Evolutionary conservation across 1,139 yeast species (phyloP), one percentile per base, ranked within the genome.

Genomic region (Yamadazyma kanchanaburiensis): DNA sequence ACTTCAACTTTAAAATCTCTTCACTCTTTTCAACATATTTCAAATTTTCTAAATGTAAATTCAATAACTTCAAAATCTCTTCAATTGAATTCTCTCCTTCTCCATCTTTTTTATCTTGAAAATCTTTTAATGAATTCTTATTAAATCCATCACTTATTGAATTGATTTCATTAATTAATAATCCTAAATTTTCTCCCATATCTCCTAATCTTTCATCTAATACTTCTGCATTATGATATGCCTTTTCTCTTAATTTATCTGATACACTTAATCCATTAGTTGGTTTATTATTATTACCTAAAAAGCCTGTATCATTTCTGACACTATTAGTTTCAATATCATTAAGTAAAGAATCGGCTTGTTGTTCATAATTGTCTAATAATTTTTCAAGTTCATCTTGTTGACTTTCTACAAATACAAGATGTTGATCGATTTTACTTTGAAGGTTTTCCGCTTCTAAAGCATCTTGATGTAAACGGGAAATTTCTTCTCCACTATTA

Each of bases 231-330:
- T 88, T 74, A 42, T 77, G 80, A 53, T 89, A 91, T 0, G 96
- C 95, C 49, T 83, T 84, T 50, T 84, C 94, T 47, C 98, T 79
- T 49, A 88, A 86, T 55, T 84, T 87, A 53, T 91, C 98, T 24
- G 74, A 65, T n/a, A 62, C 63, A 40, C 62, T 63, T 27, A 64
- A 51, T n/a, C 58, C 53, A 22, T 26, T 16, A 22, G 32, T 6
- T n/a, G 22, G 20, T 10, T 33, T 35, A 7, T 29, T 23, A 21
- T 38, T 43, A 15, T 35, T 33, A 18, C 35, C 28, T 13, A 32
- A 31, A 6, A 33, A 35, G 12, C 39, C 22, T 28, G 32, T 37
- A 20, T 43, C 49, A 21, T 32, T 35, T 26, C 33, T 37, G 24
- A 18, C 32, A 21, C 35, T 37, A 26, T 37, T 42, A 22, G 36